Evolutionary conservation across 176 grass and related monocot genomes (phyloP).

Genomic region (Oryza meyeriana): DNA sequence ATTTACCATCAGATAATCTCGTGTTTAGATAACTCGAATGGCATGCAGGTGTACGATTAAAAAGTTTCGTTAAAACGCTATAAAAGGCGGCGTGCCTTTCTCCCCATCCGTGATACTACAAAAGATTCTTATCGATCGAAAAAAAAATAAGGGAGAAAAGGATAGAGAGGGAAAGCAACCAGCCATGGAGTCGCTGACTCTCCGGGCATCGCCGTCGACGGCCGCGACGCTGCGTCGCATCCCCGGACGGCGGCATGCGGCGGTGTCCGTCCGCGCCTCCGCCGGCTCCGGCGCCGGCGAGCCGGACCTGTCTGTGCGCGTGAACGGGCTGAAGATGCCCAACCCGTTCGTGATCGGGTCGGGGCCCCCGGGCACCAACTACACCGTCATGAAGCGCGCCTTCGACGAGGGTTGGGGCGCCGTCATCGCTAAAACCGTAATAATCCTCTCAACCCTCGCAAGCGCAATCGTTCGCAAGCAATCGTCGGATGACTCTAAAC

Average conservation of each 20-base stretch:
- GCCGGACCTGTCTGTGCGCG: constrained; percentile 77
- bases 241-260: constrained; percentile 4
- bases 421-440: constrained; percentile 98
- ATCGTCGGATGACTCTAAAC: neutral
- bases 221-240: constrained; percentile 31
- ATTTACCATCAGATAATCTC: neutral
- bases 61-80: constrained; percentile 15
- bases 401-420: constrained; percentile 98
- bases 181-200: constrained; percentile 70
- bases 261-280: constrained; percentile 21
- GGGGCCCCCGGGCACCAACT: constrained; percentile 93
- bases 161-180: constrained; percentile 11
- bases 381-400: constrained; percentile 98
- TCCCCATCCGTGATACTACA: constrained; percentile 30
- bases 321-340: constrained; percentile 94
- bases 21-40: neutral
- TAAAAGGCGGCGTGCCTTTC: constrained; percentile 36
- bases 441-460: constrained; percentile 9
- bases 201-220: constrained; percentile 48
- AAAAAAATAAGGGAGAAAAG: neutral
- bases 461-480: neutral
- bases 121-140: constrained; percentile 40
- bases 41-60: neutral
- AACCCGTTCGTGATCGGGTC: constrained; percentile 99
- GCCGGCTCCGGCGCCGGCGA: constrained; percentile 35